Conservation (phyloP, 2,329 filamentous ascomycete species). For the Cyphellophora attinorum region DNA sequence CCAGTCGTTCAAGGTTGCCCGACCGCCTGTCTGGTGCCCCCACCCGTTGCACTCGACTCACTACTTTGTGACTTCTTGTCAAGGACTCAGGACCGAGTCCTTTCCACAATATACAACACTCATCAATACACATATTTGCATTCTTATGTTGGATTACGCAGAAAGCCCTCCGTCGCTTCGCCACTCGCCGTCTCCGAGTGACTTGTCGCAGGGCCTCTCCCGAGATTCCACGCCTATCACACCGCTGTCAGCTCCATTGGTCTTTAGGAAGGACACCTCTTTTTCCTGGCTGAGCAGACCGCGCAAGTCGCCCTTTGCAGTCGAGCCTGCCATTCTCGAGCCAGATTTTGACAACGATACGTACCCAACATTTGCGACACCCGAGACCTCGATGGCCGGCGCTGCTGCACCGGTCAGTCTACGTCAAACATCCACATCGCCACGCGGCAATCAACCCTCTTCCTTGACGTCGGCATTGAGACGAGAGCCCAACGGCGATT, state of each 20-base stretch:
- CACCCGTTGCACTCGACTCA: too few species aligned
- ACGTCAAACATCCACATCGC: slow-evolving; percentile 48
- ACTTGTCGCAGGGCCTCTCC: slow-evolving; percentile 39
- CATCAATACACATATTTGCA: too few species aligned
- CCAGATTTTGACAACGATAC: slow-evolving; percentile 26
- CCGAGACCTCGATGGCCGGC: slow-evolving; percentile 27
- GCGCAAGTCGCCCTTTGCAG: slow-evolving; percentile 21
- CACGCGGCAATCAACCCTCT: slow-evolving; percentile 50
- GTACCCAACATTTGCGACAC: slow-evolving; percentile 30
- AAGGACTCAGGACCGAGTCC: too few species aligned
- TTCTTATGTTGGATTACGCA: slow-evolving; percentile 44
- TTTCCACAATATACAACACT: too few species aligned
- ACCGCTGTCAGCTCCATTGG: slow-evolving; percentile 35
- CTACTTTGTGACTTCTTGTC: too few species aligned
- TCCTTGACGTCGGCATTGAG: slow-evolving; percentile 54
- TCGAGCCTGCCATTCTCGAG: not conserved
- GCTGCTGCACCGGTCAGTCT: slow-evolving; percentile 52
- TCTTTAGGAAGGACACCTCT: slow-evolving; percentile 29
- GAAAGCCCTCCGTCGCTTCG: slow-evolving; percentile 41
- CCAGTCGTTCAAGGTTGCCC: too few species aligned
- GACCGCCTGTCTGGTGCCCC: too few species aligned
- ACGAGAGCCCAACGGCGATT: slow-evolving; percentile 33
- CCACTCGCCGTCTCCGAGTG: slow-evolving; percentile 40
- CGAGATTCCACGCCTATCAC: slow-evolving; percentile 39
- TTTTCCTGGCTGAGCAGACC: slow-evolving; percentile 37